Conservation (phyloP, 2,329 filamentous ascomycete genomes). For the Macroventuria anomochaeta region DNA sequence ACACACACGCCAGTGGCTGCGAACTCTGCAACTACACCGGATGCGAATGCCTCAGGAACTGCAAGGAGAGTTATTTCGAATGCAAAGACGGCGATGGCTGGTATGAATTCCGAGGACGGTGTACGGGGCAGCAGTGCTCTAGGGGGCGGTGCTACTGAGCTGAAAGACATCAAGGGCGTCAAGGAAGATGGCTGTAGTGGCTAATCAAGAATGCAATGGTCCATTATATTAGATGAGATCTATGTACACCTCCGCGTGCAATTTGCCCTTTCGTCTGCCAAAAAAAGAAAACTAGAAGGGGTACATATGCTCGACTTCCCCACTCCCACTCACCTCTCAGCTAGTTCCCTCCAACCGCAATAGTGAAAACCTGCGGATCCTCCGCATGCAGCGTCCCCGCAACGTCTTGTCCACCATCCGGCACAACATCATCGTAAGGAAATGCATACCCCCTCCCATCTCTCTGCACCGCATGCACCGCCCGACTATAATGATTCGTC, state of each 20-base stretch:
- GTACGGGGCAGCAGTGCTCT: neutral
- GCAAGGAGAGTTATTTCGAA: neutral
- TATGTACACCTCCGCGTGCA: too few relatives aligned
- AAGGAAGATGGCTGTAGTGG: too few relatives aligned
- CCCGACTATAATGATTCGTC: constrained; percentile 65
- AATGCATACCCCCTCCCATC: constrained; percentile 70
- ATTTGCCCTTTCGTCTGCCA: too few relatives aligned
- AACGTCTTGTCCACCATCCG: constrained; percentile 62
- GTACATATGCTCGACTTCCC: too few relatives aligned
- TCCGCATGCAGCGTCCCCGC: constrained; percentile 59
- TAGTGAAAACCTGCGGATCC: constrained; percentile 54
- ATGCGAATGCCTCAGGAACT: neutral
- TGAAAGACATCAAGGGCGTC: too few relatives aligned
- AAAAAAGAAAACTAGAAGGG: too few relatives aligned
- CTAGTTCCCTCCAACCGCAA: constrained; percentile 55
- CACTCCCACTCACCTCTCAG: neutral
- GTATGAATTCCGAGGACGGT: neutral
- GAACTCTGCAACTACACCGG: neutral
- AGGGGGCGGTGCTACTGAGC: neutral
- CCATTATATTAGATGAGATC: too few relatives aligned
- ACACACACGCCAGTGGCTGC: neutral
- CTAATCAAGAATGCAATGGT: too few relatives aligned
- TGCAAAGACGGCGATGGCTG: neutral
- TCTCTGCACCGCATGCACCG: constrained; percentile 66
- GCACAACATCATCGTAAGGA: constrained; percentile 71